Conservation (phyloP, 1,139 yeast species). For the Suhomyces bolitotheri region DNA sequence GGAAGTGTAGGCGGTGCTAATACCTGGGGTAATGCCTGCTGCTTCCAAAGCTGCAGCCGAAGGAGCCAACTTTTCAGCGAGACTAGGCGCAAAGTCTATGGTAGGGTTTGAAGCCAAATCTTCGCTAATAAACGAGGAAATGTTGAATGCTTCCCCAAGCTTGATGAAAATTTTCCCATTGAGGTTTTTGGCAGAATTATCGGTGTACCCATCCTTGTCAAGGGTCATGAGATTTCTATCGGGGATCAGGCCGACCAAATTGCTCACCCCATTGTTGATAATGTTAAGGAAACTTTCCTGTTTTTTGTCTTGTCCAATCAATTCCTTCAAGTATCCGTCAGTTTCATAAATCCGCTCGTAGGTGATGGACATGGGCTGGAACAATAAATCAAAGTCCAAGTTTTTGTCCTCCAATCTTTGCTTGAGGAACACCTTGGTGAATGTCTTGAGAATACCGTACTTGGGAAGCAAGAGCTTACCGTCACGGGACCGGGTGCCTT, state of each 20-base stretch:
- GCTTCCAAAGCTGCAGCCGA: constrained; percentile 3
- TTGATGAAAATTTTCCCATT: constrained; percentile 44
- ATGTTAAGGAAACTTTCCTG: constrained; percentile 45
- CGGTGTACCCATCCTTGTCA: constrained; percentile 24
- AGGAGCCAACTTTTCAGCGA: constrained; percentile 6
- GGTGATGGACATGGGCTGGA: constrained; percentile 62
- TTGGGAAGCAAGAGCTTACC: constrained; percentile 66
- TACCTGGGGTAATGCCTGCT: constrained; percentile 7
- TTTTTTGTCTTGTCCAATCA: constrained; percentile 60
- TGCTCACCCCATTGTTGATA: constrained; percentile 36
- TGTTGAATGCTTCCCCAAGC: constrained; percentile 36
- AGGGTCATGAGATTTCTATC: constrained; percentile 8
- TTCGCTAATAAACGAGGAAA: constrained; percentile 27
- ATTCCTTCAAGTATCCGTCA: constrained; percentile 60
- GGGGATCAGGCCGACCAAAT: constrained; percentile 20
- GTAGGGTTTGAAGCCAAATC: constrained; percentile 11
- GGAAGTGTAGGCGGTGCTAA: constrained; percentile 5
- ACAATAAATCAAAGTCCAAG: constrained; percentile 40
- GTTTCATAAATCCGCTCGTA: constrained; percentile 70
- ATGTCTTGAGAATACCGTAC: constrained; percentile 59
- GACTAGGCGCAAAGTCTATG: constrained; percentile 2
- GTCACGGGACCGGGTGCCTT: constrained; percentile 67
- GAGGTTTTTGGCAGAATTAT: constrained; percentile 30
- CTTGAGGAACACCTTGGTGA: constrained; percentile 47
- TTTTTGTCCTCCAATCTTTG: constrained; percentile 47